These are phyloP conservation scores for Dysphania ambrosioides DNA, from an alignment of 148 eudicot species.

Conservation along the genomic window DNA sequence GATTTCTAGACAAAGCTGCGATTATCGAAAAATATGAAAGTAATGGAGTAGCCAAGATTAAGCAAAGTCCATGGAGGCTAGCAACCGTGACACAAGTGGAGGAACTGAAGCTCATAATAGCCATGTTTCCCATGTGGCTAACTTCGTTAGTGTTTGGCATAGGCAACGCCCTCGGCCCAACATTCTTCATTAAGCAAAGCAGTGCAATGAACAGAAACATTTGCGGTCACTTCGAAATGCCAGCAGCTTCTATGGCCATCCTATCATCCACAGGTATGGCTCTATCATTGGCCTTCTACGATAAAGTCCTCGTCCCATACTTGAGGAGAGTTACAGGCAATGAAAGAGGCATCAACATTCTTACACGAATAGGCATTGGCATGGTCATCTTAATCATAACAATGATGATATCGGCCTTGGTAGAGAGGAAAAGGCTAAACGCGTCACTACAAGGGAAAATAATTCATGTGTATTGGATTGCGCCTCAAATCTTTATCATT, in stretches of 20 bases:
- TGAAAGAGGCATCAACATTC: conserved; percentile 52
- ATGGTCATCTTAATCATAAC: conserved; percentile 41
- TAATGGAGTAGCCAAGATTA: not conserved
- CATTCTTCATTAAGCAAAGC: conserved; percentile 64
- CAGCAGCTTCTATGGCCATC: conserved; percentile 47
- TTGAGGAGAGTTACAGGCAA: conserved; percentile 38
- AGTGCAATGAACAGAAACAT: conserved; percentile 37
- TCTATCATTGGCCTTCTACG: conserved; percentile 38
- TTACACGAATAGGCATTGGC: conserved; percentile 54
- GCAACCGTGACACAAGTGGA: conserved; percentile 57
- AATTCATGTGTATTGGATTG: conserved; percentile 57
- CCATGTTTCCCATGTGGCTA: conserved; percentile 60
- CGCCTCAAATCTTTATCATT: conserved; percentile 49
- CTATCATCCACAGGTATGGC: conserved; percentile 40
- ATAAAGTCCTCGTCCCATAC: conserved; percentile 43
- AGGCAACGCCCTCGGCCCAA: conserved; percentile 44
- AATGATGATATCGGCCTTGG: conserved; percentile 41
- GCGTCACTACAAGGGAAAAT: conserved; percentile 15
- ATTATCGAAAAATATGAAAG: conserved; percentile 30
- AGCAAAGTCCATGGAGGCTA: conserved; percentile 50
- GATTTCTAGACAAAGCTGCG: conserved; percentile 36
- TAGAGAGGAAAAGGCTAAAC: conserved; percentile 38
- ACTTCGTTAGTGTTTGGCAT: conserved; percentile 48
- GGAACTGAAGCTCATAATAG: conserved; percentile 53
- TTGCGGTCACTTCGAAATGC: conserved; percentile 35